phyloP scores from a whole-genome alignment of 2,329 filamentous ascomycete species.

The Trichoderma harzianum region DNA sequence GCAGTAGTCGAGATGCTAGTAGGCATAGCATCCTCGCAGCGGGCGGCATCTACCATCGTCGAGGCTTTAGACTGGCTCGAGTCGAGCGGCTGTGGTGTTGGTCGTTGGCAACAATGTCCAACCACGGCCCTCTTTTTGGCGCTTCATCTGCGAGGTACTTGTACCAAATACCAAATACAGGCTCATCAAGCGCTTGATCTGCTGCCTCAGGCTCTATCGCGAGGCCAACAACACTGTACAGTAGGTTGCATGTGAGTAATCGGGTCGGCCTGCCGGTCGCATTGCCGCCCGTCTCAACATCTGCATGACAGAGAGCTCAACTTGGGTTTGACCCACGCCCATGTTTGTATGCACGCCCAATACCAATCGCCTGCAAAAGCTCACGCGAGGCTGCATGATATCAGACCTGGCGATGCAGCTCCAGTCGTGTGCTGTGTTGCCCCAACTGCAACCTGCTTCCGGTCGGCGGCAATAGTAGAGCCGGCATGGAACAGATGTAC shows the following conservation, averaged over 20 bases:
- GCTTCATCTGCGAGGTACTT: background rate
- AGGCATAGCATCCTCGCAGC: background rate
- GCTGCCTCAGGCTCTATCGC: background rate
- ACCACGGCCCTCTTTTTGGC: background rate
- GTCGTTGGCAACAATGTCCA: background rate
- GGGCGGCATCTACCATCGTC: background rate
- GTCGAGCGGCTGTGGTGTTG: background rate
- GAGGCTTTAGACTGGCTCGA: background rate
- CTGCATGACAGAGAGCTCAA: conserved; percentile 1
- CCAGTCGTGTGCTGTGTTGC: background rate
- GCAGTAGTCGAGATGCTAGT: background rate
- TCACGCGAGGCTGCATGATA: conserved; percentile 9
- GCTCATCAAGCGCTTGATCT: background rate
- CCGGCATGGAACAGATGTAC: background rate
- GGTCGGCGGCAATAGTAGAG: conserved; percentile 5
- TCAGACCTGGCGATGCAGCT: background rate
- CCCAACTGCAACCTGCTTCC: background rate
- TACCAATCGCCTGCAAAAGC: conserved; percentile 1
- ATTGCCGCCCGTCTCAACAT: conserved; percentile 11
- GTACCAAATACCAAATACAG: background rate
- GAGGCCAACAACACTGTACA: background rate
- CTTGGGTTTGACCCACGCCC: background rate
- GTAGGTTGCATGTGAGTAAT: background rate
- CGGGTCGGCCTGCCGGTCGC: conserved; percentile 12
- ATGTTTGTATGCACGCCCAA: background rate